phyloP scores from a whole-genome alignment of 345 rosid species.

The Raphanus raphanistrum region DNA sequence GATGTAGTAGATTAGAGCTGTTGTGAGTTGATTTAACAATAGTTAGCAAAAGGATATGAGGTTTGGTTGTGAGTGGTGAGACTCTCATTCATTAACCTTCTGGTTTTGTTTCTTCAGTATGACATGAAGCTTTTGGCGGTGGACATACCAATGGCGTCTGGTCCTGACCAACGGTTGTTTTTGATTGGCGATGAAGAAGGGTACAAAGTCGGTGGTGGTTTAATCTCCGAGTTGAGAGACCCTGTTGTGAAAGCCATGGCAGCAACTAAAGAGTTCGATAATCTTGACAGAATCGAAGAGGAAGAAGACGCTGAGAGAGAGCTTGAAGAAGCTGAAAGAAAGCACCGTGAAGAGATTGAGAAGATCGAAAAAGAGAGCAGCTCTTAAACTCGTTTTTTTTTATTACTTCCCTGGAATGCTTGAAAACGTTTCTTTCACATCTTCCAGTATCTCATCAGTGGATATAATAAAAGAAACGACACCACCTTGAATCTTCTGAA shows the following conservation, averaged over 20 bases:
- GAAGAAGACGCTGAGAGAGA: not conserved
- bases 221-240: constrained; percentile 50
- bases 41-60: too few species aligned
- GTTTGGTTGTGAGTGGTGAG: not conserved
- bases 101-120: not conserved
- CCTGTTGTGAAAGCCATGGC: constrained; percentile 3
- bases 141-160: not conserved
- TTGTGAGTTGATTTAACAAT: not conserved
- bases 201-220: not conserved
- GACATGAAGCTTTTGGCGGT: constrained; percentile 2
- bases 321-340: constrained; percentile 34
- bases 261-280: not conserved
- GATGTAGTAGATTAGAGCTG: constrained; percentile 5
- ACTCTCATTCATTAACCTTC: not conserved
- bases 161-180: not conserved
- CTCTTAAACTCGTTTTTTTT: not conserved
- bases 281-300: not conserved
- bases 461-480: not conserved
- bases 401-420: constrained; percentile 27
- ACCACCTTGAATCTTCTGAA: constrained; percentile 6
- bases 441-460: constrained; percentile 9
- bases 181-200: not conserved
- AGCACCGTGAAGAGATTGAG: not conserved
- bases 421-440: constrained; percentile 7
- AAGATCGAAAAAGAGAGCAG: not conserved